Conservation (phyloP, 2,329 filamentous ascomycete species). For the Apiospora rasikravindrae region DNA sequence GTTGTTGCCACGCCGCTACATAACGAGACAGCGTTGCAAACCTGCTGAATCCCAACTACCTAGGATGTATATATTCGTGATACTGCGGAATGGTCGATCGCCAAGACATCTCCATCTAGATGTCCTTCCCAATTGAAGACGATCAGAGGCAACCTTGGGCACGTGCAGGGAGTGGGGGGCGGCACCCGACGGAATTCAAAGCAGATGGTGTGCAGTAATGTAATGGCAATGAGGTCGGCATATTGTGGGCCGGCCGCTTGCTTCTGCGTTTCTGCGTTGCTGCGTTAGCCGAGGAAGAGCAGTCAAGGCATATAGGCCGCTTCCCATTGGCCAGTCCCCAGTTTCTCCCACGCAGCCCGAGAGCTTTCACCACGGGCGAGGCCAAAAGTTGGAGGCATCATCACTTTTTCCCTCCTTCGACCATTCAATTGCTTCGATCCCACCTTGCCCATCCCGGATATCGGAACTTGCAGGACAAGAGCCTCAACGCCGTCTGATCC, state of each 20-base stretch:
- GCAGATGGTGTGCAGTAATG: background rate
- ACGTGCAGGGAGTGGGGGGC: background rate
- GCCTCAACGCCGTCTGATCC: slow-evolving; percentile 27
- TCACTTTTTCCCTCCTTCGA: slow-evolving; percentile 27
- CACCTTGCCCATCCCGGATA: slow-evolving; percentile 7
- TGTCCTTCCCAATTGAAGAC: no score
- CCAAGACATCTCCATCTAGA: no score
- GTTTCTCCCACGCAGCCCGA: background rate
- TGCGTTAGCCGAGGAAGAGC: background rate
- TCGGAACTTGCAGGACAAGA: slow-evolving; percentile 40
- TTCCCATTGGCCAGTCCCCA: slow-evolving; percentile 2
- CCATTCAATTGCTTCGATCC: slow-evolving; percentile 12
- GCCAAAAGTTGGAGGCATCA: slow-evolving; percentile 30
- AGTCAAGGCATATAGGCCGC: background rate
- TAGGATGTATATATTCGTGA: no score
- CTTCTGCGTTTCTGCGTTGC: no score
- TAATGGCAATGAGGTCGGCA: background rate
- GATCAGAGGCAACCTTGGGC: background rate
- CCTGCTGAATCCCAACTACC: no score
- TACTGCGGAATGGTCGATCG: no score
- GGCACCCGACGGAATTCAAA: background rate
- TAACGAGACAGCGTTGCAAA: no score
- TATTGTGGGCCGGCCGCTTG: background rate
- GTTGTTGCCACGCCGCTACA: no score
- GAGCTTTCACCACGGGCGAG: background rate